These are phyloP conservation scores for Phaeoacremonium minimum DNA, from an alignment of 2,329 filamentous ascomycete genomes.

Conservation along the genomic window DNA sequence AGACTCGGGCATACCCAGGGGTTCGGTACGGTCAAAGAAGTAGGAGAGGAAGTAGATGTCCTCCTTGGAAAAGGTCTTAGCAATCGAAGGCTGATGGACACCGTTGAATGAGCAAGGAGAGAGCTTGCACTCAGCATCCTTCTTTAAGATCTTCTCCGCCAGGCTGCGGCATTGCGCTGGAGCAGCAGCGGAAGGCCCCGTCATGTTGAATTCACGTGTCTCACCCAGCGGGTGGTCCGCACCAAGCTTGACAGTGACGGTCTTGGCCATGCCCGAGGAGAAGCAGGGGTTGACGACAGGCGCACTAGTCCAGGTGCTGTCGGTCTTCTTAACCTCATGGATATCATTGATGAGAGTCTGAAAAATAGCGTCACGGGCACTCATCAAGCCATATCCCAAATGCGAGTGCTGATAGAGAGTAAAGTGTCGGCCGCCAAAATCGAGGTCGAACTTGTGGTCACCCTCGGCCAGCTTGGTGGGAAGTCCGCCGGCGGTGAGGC, in stretches of 20 bases:
- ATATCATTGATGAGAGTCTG: constrained; percentile 68
- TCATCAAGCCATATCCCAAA: constrained; percentile 94
- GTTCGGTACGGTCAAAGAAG: constrained; percentile 93
- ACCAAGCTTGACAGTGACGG: constrained; percentile 68
- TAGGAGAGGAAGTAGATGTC: constrained; percentile 97
- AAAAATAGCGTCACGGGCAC: constrained; percentile 84
- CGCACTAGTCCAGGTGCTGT: constrained; percentile 63
- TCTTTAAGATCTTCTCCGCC: constrained; percentile 85
- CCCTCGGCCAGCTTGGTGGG: constrained; percentile 81
- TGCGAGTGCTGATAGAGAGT: constrained; percentile 97
- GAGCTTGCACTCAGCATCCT: constrained; percentile 76
- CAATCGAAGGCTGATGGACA: constrained; percentile 86
- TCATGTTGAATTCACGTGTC: constrained; percentile 74
- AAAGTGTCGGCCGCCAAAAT: constrained; percentile 87
- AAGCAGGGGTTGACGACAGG: constrained; percentile 84
- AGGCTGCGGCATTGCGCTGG: constrained; percentile 86
- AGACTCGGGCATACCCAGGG: constrained; percentile 95
- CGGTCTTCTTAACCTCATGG: constrained; percentile 55
- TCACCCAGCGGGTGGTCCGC: constrained; percentile 62
- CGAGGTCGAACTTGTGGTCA: constrained; percentile 91
- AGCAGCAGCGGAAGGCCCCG: constrained; percentile 69
- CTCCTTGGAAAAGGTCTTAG: constrained; percentile 86
- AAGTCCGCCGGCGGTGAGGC: constrained; percentile 68
- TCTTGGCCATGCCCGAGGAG: constrained; percentile 70
- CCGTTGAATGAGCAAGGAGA: constrained; percentile 98